Percentiles rank a stretch among this genome's conserved stretches.
Conservation (phyloP, 805 yeast genomes). For the Nakazawaea populi region DNA sequence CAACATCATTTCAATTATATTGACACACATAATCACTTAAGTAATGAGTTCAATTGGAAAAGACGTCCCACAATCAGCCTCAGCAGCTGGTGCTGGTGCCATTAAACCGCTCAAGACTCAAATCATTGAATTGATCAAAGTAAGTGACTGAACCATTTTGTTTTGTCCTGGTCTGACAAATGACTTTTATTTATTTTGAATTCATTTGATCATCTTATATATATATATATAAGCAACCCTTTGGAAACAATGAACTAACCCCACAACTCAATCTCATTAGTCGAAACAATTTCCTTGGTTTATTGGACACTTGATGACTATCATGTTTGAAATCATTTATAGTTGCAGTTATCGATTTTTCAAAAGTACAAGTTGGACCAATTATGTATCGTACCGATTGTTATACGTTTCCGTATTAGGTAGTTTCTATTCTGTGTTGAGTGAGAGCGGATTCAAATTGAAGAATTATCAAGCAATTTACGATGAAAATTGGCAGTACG, state of each 20-base stretch:
- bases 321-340: slow-evolving; percentile 34
- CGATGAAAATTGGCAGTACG: slow-evolving; percentile 74
- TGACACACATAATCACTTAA: neutral
- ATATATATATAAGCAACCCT: neutral
- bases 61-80: neutral
- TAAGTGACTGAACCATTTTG: neutral
- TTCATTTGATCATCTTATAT: too few species aligned
- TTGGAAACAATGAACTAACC: too few species aligned
- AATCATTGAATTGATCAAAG: slow-evolving; percentile 1
- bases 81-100: neutral
- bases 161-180: neutral
- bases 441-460: slow-evolving; percentile 43
- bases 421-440: slow-evolving; percentile 72
- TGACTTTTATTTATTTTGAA: too few species aligned
- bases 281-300: slow-evolving; percentile 78
- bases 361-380: slow-evolving; percentile 25
- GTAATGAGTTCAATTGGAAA: neutral
- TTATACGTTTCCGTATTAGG: slow-evolving; percentile 48
- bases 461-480: slow-evolving; percentile 27
- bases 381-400: slow-evolving; percentile 11
- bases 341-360: slow-evolving; percentile 25
- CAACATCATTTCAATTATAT: neutral
- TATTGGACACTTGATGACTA: slow-evolving; percentile 46
- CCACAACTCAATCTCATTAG: slow-evolving; percentile 16
- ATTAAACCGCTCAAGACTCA: neutral